phyloP scores from a whole-genome alignment of 257 asterid genomes.

The Solanum dulcamara region DNA sequence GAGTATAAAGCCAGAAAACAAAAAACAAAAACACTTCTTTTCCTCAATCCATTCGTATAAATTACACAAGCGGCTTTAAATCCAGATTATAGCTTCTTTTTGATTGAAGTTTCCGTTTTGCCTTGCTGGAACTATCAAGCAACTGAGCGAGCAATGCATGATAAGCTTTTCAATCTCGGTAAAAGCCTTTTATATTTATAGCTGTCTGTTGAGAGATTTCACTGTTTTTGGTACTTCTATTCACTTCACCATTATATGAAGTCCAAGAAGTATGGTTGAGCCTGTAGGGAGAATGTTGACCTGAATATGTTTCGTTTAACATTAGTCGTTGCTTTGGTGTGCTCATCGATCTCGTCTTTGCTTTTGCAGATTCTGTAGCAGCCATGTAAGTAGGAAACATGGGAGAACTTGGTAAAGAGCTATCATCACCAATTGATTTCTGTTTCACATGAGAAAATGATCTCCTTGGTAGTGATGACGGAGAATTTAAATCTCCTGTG shows the following conservation, averaged over 20 bases:
- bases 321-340: constrained; percentile 61
- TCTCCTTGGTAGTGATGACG: constrained; percentile 51
- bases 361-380: constrained; percentile 77
- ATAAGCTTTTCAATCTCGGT: constrained; percentile 6
- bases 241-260: constrained; percentile 30
- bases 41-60: not conserved
- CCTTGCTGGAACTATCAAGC: not conserved
- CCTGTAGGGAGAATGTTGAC: constrained; percentile 48
- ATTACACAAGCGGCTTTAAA: not conserved
- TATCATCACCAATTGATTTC: constrained; percentile 40
- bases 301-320: constrained; percentile 43
- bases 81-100: not conserved
- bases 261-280: constrained; percentile 42
- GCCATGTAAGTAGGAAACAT: constrained; percentile 70
- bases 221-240: constrained; percentile 23
- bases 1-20: not conserved
- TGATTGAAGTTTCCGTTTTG: not conserved
- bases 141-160: not conserved
- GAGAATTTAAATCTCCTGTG: constrained; percentile 32
- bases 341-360: constrained; percentile 68
- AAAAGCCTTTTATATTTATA: constrained; percentile 5
- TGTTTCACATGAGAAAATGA: constrained; percentile 52
- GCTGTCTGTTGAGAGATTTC: constrained; percentile 28
- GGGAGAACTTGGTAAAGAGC: constrained; percentile 52
- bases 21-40: not conserved